Evolutionary conservation across 78 protist species (phyloP).

Genomic region (Pigoraptor vietnamica): DNA sequence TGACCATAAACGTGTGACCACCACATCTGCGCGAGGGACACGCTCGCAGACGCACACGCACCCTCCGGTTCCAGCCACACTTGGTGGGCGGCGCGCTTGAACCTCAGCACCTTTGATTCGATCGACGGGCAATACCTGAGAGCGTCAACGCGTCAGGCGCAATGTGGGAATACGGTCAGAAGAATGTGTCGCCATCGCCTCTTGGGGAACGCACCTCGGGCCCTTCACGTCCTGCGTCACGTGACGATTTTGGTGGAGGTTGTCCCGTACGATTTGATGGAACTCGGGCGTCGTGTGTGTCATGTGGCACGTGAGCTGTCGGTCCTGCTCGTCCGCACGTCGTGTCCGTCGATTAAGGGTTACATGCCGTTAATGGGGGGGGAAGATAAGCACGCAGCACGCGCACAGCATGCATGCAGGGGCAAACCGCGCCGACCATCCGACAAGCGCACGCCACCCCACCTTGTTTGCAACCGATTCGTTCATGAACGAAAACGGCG

Average conservation of each 20-base stretch:
- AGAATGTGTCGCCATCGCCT: no score
- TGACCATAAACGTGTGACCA: neutral
- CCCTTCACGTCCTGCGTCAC: conserved; percentile 14
- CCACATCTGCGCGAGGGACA: no score
- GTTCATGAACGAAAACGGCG: conserved; percentile 70
- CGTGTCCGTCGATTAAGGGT: neutral
- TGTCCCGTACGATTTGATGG: conserved; percentile 52
- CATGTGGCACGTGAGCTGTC: conserved; percentile 45
- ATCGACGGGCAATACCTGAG: conserved; percentile 81
- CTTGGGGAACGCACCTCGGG: conserved; percentile 16
- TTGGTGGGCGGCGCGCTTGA: neutral
- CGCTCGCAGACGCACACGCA: no score
- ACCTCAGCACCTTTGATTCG: conserved; percentile 52
- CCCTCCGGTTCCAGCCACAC: conserved; percentile 94
- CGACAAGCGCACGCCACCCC: neutral
- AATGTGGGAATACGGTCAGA: no score
- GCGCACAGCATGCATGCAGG: no score
- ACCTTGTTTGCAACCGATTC: conserved; percentile 10
- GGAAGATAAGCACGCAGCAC: neutral
- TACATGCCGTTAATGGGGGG: neutral
- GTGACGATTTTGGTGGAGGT: conserved; percentile 4
- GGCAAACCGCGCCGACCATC: no score
- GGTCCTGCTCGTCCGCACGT: conserved; percentile 2
- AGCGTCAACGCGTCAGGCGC: no score
- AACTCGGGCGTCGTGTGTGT: conserved; percentile 71